Conservation (phyloP, 75 land plant species). For the Pinus tabuliformis region DNA sequence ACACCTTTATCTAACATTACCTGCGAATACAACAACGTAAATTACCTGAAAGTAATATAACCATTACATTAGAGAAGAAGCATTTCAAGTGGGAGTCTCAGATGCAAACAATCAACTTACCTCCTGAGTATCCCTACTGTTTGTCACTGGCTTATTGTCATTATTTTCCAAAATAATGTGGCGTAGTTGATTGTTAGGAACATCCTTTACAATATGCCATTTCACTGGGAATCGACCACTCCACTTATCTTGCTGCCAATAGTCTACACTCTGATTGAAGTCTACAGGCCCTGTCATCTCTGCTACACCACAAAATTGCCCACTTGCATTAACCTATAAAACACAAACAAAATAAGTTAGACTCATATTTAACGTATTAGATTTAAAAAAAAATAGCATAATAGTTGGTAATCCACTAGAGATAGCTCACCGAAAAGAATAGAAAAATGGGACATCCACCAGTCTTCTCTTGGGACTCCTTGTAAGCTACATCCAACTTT, state of each 20-base stretch:
- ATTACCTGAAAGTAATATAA: neutral
- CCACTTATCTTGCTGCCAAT: constrained; percentile 83
- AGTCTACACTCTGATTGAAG: constrained; percentile 58
- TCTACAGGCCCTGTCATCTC: constrained; percentile 72
- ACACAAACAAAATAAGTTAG: neutral
- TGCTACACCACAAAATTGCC: constrained; percentile 74
- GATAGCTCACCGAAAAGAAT: constrained; percentile 74
- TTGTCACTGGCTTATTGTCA: constrained; percentile 71
- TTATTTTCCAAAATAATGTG: constrained; percentile 70
- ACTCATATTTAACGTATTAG: neutral
- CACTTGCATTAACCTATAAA: constrained; percentile 67
- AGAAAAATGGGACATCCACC: constrained; percentile 83
- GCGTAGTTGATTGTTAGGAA: constrained; percentile 63
- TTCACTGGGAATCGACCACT: constrained; percentile 61
- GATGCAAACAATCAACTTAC: constrained; percentile 6
- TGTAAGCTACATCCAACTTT: constrained; percentile 79
- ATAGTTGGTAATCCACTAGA: neutral
- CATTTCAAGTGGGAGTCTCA: neutral
- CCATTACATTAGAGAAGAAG: neutral
- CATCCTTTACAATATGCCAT: constrained; percentile 75
- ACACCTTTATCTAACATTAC: constrained; percentile 48
- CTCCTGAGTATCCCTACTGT: constrained; percentile 65
- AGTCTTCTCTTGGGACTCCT: constrained; percentile 60
- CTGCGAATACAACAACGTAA: constrained; percentile 16
- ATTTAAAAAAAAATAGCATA: neutral